Evolutionary conservation across 2,329 filamentous ascomycete genomes (phyloP).

Genomic region (Penicillium capsulatum): DNA sequence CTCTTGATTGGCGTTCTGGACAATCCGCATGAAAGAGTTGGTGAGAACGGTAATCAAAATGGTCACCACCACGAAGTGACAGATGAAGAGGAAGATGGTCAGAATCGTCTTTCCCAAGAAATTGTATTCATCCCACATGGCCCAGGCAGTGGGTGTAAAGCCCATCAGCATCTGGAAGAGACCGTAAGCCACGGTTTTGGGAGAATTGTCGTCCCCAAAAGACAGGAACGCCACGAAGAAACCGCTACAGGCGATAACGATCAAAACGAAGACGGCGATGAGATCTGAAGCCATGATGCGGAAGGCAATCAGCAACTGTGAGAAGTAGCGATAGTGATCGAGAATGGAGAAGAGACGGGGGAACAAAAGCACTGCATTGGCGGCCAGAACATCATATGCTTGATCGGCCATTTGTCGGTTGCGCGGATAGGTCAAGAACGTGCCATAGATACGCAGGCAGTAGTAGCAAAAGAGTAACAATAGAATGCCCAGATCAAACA

Average conservation of each 20-base stretch:
- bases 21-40: conserved; percentile 93
- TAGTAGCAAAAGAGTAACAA: conserved; percentile 84
- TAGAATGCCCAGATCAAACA: conserved; percentile 87
- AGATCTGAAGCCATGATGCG: conserved; percentile 90
- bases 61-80: conserved; percentile 90
- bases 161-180: conserved; percentile 95
- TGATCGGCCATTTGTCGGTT: conserved; percentile 69
- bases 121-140: conserved; percentile 78
- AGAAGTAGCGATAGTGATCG: conserved; percentile 95
- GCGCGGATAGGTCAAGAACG: conserved; percentile 70
- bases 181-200: conserved; percentile 74
- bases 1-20: conserved; percentile 88
- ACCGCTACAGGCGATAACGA: conserved; percentile 83
- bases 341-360: conserved; percentile 88
- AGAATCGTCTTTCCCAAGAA: conserved; percentile 70
- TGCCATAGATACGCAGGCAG: conserved; percentile 79
- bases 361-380: conserved; percentile 83
- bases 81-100: conserved; percentile 83
- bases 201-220: conserved; percentile 65
- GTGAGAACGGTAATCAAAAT: conserved; percentile 94
- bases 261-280: conserved; percentile 75
- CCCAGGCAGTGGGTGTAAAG: conserved; percentile 92
- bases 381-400: conserved; percentile 90
- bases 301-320: conserved; percentile 88
- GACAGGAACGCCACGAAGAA: conserved; percentile 95